These are phyloP conservation scores for Fusarium nanum DNA, from an alignment of 2,329 filamentous ascomycete species.

Conservation along the genomic window DNA sequence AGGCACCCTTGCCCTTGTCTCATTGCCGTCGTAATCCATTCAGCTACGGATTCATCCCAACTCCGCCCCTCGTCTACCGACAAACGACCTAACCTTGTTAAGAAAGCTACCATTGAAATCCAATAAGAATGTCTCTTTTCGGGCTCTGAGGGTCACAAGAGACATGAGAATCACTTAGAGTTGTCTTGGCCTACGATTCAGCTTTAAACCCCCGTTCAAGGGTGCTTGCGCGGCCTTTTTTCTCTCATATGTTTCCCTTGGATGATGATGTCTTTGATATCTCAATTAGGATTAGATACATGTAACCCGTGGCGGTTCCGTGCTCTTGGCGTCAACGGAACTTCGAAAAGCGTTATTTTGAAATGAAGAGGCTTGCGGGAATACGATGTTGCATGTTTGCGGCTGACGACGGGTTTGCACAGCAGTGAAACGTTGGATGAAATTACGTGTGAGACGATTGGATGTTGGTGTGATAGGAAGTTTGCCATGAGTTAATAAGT, in stretches of 20 bases:
- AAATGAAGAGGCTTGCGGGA: slow-evolving; percentile 5
- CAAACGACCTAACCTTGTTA: slow-evolving; percentile 6
- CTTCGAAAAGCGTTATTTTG: neutral
- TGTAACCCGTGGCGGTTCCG: slow-evolving; percentile 8
- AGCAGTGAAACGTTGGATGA: slow-evolving; percentile 2
- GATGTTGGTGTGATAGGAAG: neutral
- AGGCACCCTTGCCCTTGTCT: slow-evolving; percentile 13
- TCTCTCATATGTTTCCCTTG: neutral
- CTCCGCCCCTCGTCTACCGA: slow-evolving; percentile 18
- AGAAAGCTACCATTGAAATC: slow-evolving; percentile 4
- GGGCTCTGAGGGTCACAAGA: slow-evolving; percentile 12
- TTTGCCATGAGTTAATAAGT: neutral
- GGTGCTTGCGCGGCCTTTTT: slow-evolving; percentile 25
- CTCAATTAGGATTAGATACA: slow-evolving; percentile 24
- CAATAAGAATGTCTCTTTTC: slow-evolving; percentile 2
- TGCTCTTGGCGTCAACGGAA: neutral
- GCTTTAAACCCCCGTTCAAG: neutral
- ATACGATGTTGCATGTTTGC: slow-evolving; percentile 7
- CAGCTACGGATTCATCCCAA: slow-evolving; percentile 13
- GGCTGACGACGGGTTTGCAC: neutral
- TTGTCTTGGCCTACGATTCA: slow-evolving; percentile 16
- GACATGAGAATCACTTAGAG: slow-evolving; percentile 9
- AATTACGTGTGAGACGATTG: slow-evolving; percentile 8
- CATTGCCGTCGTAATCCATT: slow-evolving; percentile 15
- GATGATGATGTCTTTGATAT: slow-evolving; percentile 25